phyloP scores from a whole-genome alignment of 2,329 filamentous ascomycete genomes.

The Beauveria rudraprayagi region DNA sequence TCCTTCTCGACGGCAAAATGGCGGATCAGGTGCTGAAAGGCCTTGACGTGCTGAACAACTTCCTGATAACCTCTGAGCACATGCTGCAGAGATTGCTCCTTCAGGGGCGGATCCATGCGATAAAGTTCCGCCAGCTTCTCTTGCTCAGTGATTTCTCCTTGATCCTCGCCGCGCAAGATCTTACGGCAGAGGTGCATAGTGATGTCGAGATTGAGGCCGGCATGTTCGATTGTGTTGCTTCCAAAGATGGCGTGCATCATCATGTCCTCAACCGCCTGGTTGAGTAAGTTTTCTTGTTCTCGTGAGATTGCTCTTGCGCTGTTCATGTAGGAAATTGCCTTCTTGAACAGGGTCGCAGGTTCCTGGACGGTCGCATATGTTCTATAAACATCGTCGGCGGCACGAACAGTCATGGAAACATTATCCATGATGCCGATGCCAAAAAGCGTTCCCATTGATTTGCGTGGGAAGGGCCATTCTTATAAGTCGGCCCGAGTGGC shows the following conservation, averaged over 20 bases:
- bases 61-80: slow-evolving; percentile 15
- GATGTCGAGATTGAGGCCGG: slow-evolving; percentile 13
- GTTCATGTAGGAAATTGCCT: neutral
- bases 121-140: neutral
- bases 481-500: too few relatives aligned
- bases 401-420: neutral
- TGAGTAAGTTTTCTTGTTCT: neutral
- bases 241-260: slow-evolving; percentile 18
- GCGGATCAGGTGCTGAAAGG: slow-evolving; percentile 16
- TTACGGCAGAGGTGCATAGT: slow-evolving; percentile 15
- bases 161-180: slow-evolving; percentile 12
- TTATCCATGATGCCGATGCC: neutral
- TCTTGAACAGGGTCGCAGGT: neutral
- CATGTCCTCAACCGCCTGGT: slow-evolving; percentile 12
- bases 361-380: neutral
- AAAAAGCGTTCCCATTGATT: too few relatives aligned
- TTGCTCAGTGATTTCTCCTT: neutral
- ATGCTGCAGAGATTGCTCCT: neutral
- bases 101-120: neutral
- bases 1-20: slow-evolving; percentile 31
- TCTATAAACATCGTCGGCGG: neutral
- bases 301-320: neutral
- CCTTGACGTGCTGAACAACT: slow-evolving; percentile 17
- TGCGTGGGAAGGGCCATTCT: too few relatives aligned
- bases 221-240: slow-evolving; percentile 20